These are phyloP conservation scores for Phaffomyces antillensis DNA, from an alignment of 805 yeast genomes.

Conservation along the genomic window DNA sequence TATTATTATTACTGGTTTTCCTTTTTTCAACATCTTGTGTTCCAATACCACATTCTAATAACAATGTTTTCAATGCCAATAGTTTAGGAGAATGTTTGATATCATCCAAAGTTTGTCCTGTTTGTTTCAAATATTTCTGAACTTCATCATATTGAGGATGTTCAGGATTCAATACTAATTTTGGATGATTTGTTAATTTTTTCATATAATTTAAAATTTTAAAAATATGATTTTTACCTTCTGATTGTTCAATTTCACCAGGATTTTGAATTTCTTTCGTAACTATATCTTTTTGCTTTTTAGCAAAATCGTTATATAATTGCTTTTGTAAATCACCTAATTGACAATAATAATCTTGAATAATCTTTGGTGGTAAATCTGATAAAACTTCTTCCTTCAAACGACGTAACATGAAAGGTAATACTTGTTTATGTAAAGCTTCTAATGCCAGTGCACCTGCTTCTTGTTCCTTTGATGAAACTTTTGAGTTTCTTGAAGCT, in stretches of 20 bases:
- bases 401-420: slow-evolving; percentile 94
- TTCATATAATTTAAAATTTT: slow-evolving; percentile 97
- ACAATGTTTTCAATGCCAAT: slow-evolving; percentile 67
- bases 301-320: slow-evolving; percentile 83
- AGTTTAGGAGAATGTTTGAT: slow-evolving; percentile 89
- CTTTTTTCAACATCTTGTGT: slow-evolving; percentile 31
- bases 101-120: slow-evolving; percentile 56
- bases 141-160: slow-evolving; percentile 80
- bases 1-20: slow-evolving; percentile 28
- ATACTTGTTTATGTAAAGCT: slow-evolving; percentile 90
- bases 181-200: slow-evolving; percentile 93
- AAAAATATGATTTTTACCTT: slow-evolving; percentile 84
- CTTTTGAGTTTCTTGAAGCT: slow-evolving; percentile 82
- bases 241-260: slow-evolving; percentile 43
- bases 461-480: slow-evolving; percentile 89
- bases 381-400: slow-evolving; percentile 92
- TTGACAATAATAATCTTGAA: slow-evolving; percentile 97
- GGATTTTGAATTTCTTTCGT: slow-evolving; percentile 51
- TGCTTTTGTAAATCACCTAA: slow-evolving; percentile 84
- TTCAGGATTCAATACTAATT: slow-evolving; percentile 70
- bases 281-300: slow-evolving; percentile 70
- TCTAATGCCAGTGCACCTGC: slow-evolving; percentile 95
- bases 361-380: slow-evolving; percentile 96
- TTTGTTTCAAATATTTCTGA: slow-evolving; percentile 47
- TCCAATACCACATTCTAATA: slow-evolving; percentile 87